phyloP scores from a whole-genome alignment of 2,329 filamentous ascomycete genomes.

The Venturia nashicola region DNA sequence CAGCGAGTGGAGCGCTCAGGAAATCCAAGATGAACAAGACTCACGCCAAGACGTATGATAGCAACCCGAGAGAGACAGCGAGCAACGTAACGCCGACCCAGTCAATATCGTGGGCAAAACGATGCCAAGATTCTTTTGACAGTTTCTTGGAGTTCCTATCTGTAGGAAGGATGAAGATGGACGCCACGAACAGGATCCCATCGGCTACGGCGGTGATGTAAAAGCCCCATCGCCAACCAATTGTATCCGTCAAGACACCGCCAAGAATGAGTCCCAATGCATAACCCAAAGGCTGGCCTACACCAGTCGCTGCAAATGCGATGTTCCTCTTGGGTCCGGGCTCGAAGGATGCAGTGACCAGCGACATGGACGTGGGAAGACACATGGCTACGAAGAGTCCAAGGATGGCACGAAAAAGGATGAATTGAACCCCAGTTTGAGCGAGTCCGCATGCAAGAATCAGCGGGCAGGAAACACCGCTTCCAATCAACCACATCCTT shows the following conservation, averaged over 20 bases:
- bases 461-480: conserved; percentile 9
- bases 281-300: conserved; percentile 40
- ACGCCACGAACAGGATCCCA: conserved; percentile 24
- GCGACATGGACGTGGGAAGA: conserved; percentile 36
- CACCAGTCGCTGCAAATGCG: conserved; percentile 38
- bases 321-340: conserved; percentile 37
- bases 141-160: neutral
- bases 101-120: conserved; percentile 35
- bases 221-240: conserved; percentile 42
- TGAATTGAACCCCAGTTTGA: conserved; percentile 27
- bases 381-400: conserved; percentile 36
- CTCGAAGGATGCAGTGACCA: conserved; percentile 36
- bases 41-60: conserved; percentile 39
- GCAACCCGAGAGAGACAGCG: conserved; percentile 34
- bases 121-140: conserved; percentile 1
- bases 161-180: conserved; percentile 26
- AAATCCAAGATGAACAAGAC: neutral
- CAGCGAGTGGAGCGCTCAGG: neutral
- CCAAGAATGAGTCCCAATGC: conserved; percentile 38
- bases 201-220: conserved; percentile 33
- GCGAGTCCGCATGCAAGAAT: conserved; percentile 30
- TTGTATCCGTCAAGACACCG: conserved; percentile 34
- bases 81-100: conserved; percentile 39
- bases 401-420: conserved; percentile 34
- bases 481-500: conserved; percentile 34